Evolutionary conservation across 164 flowering plant species (phyloP), one percentile per base, ranked within the genome.

Genomic region (Piper betle): DNA sequence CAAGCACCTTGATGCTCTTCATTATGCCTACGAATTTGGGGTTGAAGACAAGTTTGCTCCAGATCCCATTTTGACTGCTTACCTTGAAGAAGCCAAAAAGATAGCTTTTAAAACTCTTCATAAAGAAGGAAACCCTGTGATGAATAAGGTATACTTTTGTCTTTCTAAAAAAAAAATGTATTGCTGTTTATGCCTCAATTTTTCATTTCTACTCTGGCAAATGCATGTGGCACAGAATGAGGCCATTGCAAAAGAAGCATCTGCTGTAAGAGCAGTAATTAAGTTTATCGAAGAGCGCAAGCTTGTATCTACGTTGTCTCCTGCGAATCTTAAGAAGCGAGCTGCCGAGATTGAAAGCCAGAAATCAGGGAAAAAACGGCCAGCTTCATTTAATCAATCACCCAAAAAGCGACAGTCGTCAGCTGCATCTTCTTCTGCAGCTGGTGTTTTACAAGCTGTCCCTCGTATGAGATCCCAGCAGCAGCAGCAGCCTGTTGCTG

Each of bases 41-140:
- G 73, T 88, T 61, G 71, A 72, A n/a, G 80, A 78, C 25, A 78
- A 79, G 74, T 86, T 82, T 67, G 84, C 83, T 13, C 90, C 86
- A 11, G 86, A 81, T 6, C 78, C 84, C 46, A 63, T 85, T 33
- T 61, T 88, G 63, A 75, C 77, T 70, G 69, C 68, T 39, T 75
- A 76, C 53, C 57, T 82, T 48, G 63, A 68, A 64, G 81, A 75
- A 25, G 42, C 77, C 58, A 80, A 80, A 72, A 75, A 77, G 62
- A 17, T 57, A 55, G 79, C 81, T 55, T 54, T 72, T 40, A 71
- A 75, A 43, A 59, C 79, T 42, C 66, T 68, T 37, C 60, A 62
- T 62, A 76, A 73, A 39, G 80, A 82, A 57, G 76, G 80, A 39
- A 42, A 61, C 62, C 69, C 84, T 50, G 43, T 52, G 8, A 42